phyloP scores from a whole-genome alignment of 257 asterid genomes.

The Solanum etuberosum region DNA sequence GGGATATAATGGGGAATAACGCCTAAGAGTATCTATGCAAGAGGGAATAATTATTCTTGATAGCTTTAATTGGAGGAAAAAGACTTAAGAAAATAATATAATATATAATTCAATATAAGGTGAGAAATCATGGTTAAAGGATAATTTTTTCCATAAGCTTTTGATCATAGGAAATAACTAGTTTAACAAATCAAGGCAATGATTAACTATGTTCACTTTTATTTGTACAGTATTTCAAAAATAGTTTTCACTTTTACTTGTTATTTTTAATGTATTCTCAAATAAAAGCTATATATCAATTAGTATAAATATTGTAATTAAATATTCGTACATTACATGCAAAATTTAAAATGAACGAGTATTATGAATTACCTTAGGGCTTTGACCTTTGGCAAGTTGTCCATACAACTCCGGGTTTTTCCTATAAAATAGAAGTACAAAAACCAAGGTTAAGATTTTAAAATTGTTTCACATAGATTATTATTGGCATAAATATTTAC shows the following conservation, averaged over 20 bases:
- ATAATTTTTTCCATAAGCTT: not conserved
- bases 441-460: not conserved
- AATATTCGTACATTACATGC: not conserved
- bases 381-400: slow-evolving; percentile 33
- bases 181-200: not conserved
- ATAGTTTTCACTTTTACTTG: too few species aligned
- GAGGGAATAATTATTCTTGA: not conserved
- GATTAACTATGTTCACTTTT: not conserved
- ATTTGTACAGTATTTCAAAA: fast-evolving
- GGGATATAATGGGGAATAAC: not conserved
- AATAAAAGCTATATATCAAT: too few species aligned
- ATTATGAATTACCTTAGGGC: slow-evolving; percentile 25
- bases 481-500: not conserved
- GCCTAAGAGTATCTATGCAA: not conserved
- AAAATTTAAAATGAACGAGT: not conserved
- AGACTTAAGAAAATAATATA: not conserved
- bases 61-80: not conserved
- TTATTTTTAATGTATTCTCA: too few species aligned
- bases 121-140: not conserved
- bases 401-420: slow-evolving; percentile 23
- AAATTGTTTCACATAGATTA: not conserved
- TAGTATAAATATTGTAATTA: fast-evolving
- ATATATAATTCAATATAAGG: not conserved
- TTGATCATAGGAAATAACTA: not conserved
- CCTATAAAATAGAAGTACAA: slow-evolving; percentile 8